phyloP scores from a whole-genome alignment of 106 monocot genomes.

The Posidonia australis region DNA sequence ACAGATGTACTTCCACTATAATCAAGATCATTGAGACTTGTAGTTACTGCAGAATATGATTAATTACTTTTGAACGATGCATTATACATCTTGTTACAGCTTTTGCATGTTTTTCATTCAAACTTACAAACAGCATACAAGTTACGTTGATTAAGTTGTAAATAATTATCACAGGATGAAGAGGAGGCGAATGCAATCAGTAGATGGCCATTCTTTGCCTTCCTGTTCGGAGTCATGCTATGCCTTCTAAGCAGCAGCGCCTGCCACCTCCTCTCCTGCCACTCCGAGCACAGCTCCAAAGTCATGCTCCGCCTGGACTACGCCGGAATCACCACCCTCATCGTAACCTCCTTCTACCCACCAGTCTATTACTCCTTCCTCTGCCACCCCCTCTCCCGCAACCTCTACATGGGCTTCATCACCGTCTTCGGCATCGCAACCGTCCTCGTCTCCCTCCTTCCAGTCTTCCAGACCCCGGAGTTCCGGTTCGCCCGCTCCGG shows the following conservation, averaged over 20 bases:
- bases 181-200: background rate
- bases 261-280: constrained; percentile 71
- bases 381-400: constrained; percentile 49
- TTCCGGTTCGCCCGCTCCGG: constrained; percentile 35
- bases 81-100: too few species aligned
- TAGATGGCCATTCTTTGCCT: constrained; percentile 65
- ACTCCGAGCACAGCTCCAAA: constrained; percentile 57
- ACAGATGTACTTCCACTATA: too few species aligned
- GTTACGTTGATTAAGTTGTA: background rate
- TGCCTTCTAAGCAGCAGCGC: constrained; percentile 72
- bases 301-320: constrained; percentile 76
- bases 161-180: background rate
- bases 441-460: constrained; percentile 39
- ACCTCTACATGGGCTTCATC: constrained; percentile 58
- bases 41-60: too few species aligned
- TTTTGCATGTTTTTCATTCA: too few species aligned
- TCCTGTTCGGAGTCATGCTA: constrained; percentile 60
- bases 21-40: too few species aligned
- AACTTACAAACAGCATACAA: too few species aligned
- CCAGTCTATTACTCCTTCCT: constrained; percentile 68
- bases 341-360: constrained; percentile 82
- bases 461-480: constrained; percentile 41
- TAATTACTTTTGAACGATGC: too few species aligned
- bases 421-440: constrained; percentile 48
- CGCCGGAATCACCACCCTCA: constrained; percentile 51